Percentiles rank a stretch among this genome's conserved stretches.
Evolutionary conservation across 257 asterid species (phyloP).

Genomic region (Solanum rostratum): DNA sequence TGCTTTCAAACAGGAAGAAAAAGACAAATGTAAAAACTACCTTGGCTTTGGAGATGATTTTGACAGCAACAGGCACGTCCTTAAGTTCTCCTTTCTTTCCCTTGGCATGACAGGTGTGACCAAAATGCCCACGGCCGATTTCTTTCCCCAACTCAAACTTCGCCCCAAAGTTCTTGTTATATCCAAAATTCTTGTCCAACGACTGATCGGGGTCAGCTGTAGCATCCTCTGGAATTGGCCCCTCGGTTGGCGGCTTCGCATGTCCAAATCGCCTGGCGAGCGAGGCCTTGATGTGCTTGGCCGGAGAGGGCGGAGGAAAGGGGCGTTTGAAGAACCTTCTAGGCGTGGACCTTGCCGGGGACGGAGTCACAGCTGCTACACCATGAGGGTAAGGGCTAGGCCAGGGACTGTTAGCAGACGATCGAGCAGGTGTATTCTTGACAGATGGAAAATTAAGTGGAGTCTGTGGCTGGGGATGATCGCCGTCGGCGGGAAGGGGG

Average conservation of each 20-base stretch:
- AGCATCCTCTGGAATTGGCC: constrained; percentile 73
- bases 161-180: constrained; percentile 73
- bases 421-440: constrained; percentile 59
- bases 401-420: constrained; percentile 76
- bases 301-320: constrained; percentile 95
- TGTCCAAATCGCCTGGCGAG: constrained; percentile 60
- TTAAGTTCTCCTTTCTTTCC: constrained; percentile 75
- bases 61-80: constrained; percentile 79
- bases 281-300: constrained; percentile 91
- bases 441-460: constrained; percentile 25
- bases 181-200: constrained; percentile 78
- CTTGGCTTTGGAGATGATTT: constrained; percentile 91
- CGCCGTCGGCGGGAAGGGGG: constrained; percentile 6
- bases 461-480: constrained; percentile 28
- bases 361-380: constrained; percentile 51
- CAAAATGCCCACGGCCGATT: constrained; percentile 95
- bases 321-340: constrained; percentile 69
- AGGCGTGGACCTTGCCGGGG: constrained; percentile 91
- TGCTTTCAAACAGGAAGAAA: not conserved
- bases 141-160: constrained; percentile 92
- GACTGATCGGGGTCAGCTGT: constrained; percentile 27
- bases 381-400: constrained; percentile 77
- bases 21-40: constrained; percentile 15
- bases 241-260: constrained; percentile 53
- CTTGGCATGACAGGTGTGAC: constrained; percentile 80